A percentile compares a stretch with the other conserved stretches of the same genome.
phyloP scores from a whole-genome alignment of 1,284 basidiomycete genomes.

The Somion occarium region DNA sequence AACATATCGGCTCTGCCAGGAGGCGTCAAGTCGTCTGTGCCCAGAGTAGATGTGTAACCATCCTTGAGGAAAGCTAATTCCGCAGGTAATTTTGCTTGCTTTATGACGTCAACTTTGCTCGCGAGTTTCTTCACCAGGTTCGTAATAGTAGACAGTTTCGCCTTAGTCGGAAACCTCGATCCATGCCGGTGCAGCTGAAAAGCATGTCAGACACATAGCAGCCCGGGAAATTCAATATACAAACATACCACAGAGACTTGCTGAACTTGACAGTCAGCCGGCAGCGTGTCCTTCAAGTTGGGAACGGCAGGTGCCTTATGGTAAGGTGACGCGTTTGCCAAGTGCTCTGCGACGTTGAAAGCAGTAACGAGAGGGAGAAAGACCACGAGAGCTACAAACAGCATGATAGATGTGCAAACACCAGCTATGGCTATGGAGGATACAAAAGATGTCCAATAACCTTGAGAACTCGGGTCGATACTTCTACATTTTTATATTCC shows the following conservation, averaged over 20 bases:
- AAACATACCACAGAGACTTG: constrained; percentile 35
- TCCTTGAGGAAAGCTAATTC: constrained; percentile 36
- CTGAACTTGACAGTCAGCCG: constrained; percentile 37
- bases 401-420: too few relatives aligned
- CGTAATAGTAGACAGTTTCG: constrained; percentile 30
- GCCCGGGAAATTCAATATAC: not conserved
- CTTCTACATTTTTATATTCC: too few relatives aligned
- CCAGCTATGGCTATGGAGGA: too few relatives aligned
- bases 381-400: too few relatives aligned
- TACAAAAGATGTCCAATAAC: too few relatives aligned
- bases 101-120: constrained; percentile 24
- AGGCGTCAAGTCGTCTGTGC: constrained; percentile 37
- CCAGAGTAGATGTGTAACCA: constrained; percentile 34
- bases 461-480: too few relatives aligned
- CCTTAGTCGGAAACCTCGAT: constrained; percentile 30
- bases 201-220: constrained; percentile 2
- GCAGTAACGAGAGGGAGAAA: too few relatives aligned
- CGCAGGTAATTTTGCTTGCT: constrained; percentile 27
- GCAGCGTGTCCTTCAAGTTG: constrained; percentile 30
- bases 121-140: constrained; percentile 33
- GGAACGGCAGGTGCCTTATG: constrained; percentile 28
- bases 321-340: constrained; percentile 37
- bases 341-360: constrained; percentile 12
- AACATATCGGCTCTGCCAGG: constrained; percentile 38
- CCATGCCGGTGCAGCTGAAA: constrained; percentile 39